Base-by-base conservation (phyloP, 345 rosid species). In the Melaleuca quinquenervia region DNA sequence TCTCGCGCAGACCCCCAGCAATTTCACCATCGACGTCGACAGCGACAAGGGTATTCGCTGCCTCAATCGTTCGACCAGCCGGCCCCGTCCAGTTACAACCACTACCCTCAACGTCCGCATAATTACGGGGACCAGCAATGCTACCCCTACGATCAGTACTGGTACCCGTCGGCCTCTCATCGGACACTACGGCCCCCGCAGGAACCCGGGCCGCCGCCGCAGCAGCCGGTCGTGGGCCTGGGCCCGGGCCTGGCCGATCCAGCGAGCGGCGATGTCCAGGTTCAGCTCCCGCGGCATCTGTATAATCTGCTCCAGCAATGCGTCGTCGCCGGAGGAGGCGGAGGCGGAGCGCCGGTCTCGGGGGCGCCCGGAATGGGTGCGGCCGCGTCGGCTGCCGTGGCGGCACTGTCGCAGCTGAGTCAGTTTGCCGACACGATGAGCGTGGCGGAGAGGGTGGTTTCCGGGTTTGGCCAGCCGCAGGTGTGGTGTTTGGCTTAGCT, bases 401-500 rank as follows among this genome's bases (percentile, higher is more conserved):
- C 86, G 14, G 90, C 91, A 8, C 85, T 91, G 49, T 84, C 88
- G 27, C 87, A 83, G 87, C 87, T 88, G 84, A 55, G 87, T 20
- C 90, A 84, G 48, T 86, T 91, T 3, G 86, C 91, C 8, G 86
- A 85, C 45, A 82, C 85, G 75, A 78, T 85, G 88, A 87, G 48
- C 76, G 87, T 84, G 44, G 89, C 90, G 22, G 89, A 88, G 89
- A 85, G 88, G 83, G 90, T 82, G 48, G 48, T 84, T 48, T 84
- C 80, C 13, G 87, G 88, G 21, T 26, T 80, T 44, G 49, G 21
- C 82, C 83, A 51, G 62, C 83, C 62, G 78, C 84, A 80, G 91
- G 90, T 87, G 56, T 3, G 86, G n/a, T 52, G 83, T 56, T 36
- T 54, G 53, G 44, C 51, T 51, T 82, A 6, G 56, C 44, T 52